Evolutionary conservation across 2,329 filamentous ascomycete species (phyloP).

Genomic region (Fusarium dimerum): DNA sequence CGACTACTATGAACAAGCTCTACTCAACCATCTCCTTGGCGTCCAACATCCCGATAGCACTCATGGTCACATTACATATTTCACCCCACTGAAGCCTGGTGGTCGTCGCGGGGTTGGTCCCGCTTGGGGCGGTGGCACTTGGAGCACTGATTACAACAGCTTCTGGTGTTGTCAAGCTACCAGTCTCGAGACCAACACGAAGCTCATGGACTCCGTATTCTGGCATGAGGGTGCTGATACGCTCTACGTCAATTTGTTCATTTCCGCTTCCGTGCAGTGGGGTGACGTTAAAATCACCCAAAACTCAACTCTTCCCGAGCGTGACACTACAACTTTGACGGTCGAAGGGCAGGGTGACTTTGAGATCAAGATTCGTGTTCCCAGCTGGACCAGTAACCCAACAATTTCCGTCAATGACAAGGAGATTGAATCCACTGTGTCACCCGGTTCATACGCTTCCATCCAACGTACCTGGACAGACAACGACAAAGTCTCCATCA

Average conservation of each 20-base stretch:
- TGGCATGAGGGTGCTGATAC: slow-evolving; percentile 42
- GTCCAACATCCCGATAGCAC: slow-evolving; percentile 44
- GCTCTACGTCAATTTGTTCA: slow-evolving; percentile 52
- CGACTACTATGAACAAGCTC: slow-evolving; percentile 53
- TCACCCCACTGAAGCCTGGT: slow-evolving; percentile 50
- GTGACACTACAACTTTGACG: slow-evolving; percentile 41
- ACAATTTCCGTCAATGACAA: slow-evolving; percentile 45
- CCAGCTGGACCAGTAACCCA: slow-evolving; percentile 44
- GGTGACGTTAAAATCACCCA: slow-evolving; percentile 43
- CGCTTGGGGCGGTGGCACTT: slow-evolving; percentile 55
- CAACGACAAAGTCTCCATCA: slow-evolving; percentile 44
- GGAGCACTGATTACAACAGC: slow-evolving; percentile 53
- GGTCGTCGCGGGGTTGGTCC: slow-evolving; percentile 50
- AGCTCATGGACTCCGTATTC: slow-evolving; percentile 55
- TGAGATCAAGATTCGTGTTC: slow-evolving; percentile 47
- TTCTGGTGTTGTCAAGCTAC: slow-evolving; percentile 59
- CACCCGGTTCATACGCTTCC: slow-evolving; percentile 42
- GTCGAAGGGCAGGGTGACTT: slow-evolving; percentile 36
- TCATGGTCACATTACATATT: slow-evolving; percentile 56
- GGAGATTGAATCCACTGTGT: slow-evolving; percentile 20
- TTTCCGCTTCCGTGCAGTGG: slow-evolving; percentile 48
- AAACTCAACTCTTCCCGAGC: slow-evolving; percentile 43
- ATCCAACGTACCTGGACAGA: slow-evolving; percentile 44
- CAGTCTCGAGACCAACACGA: slow-evolving; percentile 54
- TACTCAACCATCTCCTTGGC: slow-evolving; percentile 53